phyloP scores from a whole-genome alignment of 345 rosid species.

The Brassica nigra region DNA sequence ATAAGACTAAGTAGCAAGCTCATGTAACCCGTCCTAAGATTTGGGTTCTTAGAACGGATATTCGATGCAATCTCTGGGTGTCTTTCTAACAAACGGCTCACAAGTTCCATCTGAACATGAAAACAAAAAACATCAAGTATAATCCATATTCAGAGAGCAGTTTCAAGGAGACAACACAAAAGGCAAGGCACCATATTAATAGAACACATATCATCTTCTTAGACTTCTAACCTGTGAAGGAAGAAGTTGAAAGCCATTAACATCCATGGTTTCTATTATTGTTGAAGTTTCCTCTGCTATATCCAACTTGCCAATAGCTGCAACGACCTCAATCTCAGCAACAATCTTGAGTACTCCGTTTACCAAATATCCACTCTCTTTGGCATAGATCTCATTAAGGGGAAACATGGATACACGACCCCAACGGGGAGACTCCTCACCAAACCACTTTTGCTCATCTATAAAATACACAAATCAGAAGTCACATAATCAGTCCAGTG shows the following conservation, averaged over 20 bases:
- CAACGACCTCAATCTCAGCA: slow-evolving; percentile 32
- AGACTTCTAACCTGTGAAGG: slow-evolving; percentile 12
- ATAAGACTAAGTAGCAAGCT: neutral
- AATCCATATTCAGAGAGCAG: neutral
- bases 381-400: neutral
- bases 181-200: neutral
- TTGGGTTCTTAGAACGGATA: neutral
- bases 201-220: neutral
- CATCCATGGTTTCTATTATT: neutral
- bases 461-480: neutral
- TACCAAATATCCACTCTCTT: slow-evolving; percentile 38
- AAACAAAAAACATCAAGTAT: neutral
- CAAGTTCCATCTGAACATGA: neutral
- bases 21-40: neutral
- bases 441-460: slow-evolving; percentile 4
- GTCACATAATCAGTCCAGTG: neutral
- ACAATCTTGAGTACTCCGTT: slow-evolving; percentile 62
- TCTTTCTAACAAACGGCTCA: neutral
- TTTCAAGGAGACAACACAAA: neutral
- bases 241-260: slow-evolving; percentile 12
- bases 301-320: neutral
- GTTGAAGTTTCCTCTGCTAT: slow-evolving; percentile 7
- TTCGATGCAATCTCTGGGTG: neutral
- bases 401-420: slow-evolving; percentile 6
- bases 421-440: neutral